Conservation (phyloP, 768 basidiomycete genomes). For the Leccinum subtestaceum region DNA sequence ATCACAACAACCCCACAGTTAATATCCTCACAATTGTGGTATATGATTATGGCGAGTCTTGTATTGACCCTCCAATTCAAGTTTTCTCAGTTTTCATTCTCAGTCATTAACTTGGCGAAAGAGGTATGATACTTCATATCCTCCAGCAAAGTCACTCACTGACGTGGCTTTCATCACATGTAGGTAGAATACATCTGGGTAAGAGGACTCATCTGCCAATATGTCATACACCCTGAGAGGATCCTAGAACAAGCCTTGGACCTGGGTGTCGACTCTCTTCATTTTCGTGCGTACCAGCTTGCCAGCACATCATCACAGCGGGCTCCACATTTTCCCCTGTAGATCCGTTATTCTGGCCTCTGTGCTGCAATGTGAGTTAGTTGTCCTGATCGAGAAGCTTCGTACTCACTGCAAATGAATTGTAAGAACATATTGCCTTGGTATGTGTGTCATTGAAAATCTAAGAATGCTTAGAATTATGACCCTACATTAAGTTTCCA, state of each 20-base stretch:
- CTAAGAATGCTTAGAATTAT: background rate
- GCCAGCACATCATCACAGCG: no score
- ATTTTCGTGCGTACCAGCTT: background rate
- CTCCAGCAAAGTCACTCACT: background rate
- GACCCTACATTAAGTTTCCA: background rate
- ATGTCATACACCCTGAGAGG: background rate
- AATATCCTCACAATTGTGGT: background rate
- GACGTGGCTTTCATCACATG: background rate
- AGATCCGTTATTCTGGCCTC: background rate
- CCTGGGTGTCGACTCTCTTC: conserved; percentile 1
- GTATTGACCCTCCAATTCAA: background rate
- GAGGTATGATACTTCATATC: background rate
- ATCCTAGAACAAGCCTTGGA: background rate
- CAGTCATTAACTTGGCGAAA: background rate
- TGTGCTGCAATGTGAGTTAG: background rate
- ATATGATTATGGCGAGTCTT: background rate
- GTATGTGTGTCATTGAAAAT: background rate
- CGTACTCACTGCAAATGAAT: background rate
- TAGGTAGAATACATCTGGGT: conserved; percentile 11
- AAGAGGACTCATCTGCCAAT: background rate
- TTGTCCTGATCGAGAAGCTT: background rate
- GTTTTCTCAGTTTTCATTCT: background rate
- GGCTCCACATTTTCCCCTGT: no score
- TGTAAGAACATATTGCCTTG: background rate
- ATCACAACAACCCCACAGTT: background rate